Evolutionary conservation across 2,329 filamentous ascomycete genomes (phyloP).

Genomic region (Fusarium redolens): DNA sequence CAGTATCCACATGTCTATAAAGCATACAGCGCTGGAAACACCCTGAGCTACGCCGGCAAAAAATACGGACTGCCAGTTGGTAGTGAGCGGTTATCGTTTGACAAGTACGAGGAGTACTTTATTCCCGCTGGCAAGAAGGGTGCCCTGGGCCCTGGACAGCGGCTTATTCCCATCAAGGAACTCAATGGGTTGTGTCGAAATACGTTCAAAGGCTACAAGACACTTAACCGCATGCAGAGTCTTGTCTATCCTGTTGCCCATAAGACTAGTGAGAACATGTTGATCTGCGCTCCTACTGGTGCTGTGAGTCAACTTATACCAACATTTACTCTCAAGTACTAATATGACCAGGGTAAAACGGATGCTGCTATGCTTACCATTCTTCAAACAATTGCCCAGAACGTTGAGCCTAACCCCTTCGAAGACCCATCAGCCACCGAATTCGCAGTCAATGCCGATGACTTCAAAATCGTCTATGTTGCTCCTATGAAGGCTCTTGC

Average conservation of each 20-base stretch:
- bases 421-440: slow-evolving; percentile 79
- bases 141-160: slow-evolving; percentile 76
- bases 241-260: slow-evolving; percentile 96
- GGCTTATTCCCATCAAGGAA: slow-evolving; percentile 80
- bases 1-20: slow-evolving; percentile 96
- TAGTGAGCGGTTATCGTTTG: slow-evolving; percentile 74
- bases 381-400: slow-evolving; percentile 88
- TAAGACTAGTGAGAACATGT: slow-evolving; percentile 96
- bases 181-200: slow-evolving; percentile 88
- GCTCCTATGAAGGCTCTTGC: slow-evolving; percentile 99
- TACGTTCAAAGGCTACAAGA: slow-evolving; percentile 95
- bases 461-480: slow-evolving; percentile 99
- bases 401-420: slow-evolving; percentile 81
- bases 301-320: slow-evolving; percentile 66
- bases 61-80: slow-evolving; percentile 86
- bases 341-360: slow-evolving; percentile 79
- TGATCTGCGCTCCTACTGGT: slow-evolving; percentile 97
- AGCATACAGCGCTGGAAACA: slow-evolving; percentile 84
- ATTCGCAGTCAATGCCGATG: slow-evolving; percentile 83
- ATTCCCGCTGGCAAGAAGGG: slow-evolving; percentile 88
- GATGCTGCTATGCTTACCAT: slow-evolving; percentile 98
- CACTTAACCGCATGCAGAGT: slow-evolving; percentile 97
- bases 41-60: slow-evolving; percentile 80
- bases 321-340: slow-evolving; percentile 1
- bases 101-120: slow-evolving; percentile 89